phyloP scores from a whole-genome alignment of 371 early-diverging fungal species.

The Coemansia sp. region DNA sequence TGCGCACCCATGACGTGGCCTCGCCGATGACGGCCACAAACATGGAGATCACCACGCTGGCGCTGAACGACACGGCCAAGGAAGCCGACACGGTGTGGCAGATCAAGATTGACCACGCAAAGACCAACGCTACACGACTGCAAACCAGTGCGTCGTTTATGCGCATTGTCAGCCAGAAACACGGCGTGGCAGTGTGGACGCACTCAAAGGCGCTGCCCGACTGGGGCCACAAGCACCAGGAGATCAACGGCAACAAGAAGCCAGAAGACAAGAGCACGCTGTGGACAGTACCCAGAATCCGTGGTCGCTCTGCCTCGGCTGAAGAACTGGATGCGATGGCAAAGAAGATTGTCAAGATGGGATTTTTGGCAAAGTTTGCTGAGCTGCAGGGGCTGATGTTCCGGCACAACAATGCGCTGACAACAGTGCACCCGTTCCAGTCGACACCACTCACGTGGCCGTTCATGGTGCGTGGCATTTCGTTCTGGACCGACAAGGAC shows the following conservation, averaged over 20 bases:
- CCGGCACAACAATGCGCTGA: constrained; percentile 85
- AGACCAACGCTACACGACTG: constrained; percentile 30
- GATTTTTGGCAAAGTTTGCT: constrained; percentile 79
- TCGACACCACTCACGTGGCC: constrained; percentile 91
- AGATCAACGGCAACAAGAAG: constrained; percentile 95
- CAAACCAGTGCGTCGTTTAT: constrained; percentile 64
- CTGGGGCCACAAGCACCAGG: constrained; percentile 94
- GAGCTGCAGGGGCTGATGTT: constrained; percentile 92
- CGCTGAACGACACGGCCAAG: constrained; percentile 59
- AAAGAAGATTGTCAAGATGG: constrained; percentile 45
- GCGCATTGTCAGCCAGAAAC: constrained; percentile 74
- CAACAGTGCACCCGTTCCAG: constrained; percentile 89
- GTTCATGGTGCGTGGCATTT: constrained; percentile 77
- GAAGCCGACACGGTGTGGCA: constrained; percentile 50
- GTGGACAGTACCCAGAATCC: constrained; percentile 75
- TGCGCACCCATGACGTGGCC: constrained; percentile 96
- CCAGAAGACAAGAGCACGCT: constrained; percentile 65
- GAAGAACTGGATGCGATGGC: constrained; percentile 50
- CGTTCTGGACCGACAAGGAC: constrained; percentile 95
- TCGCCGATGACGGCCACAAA: constrained; percentile 94
- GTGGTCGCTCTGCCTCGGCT: constrained; percentile 59
- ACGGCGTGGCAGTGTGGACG: constrained; percentile 79
- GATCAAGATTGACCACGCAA: constrained; percentile 43
- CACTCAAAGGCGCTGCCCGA: constrained; percentile 77
- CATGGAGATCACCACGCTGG: constrained; percentile 88